Evolutionary conservation across 352 stramenopile genomes (phyloP), one percentile per base, ranked within the genome.

Genomic region (Pythium utonaiense): DNA sequence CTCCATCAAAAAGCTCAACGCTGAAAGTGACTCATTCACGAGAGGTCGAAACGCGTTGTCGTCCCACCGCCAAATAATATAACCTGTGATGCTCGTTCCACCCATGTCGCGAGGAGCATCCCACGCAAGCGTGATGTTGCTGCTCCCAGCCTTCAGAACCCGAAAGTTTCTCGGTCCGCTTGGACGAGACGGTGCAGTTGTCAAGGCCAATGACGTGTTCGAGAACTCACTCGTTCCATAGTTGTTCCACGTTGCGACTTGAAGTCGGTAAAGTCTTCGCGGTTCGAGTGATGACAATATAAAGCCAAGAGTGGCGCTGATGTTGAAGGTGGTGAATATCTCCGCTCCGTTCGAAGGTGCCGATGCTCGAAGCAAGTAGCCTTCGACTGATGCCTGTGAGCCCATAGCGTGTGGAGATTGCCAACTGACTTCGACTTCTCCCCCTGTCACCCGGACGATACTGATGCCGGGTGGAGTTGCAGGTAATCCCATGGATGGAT

Each of bases 401-500:
- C 7, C 22, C 36, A 25, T 62, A 4, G 50, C 7, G 17, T 38
- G 54, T 22, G 66, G 22, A 17, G 0, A 12, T 1, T 53, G 34
- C 75, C 75, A 86, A 17, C 44, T n/a, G 41, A 87, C 24, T 49
- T 70, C 62, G 22, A 89, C 64, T 44, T 86, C 75, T 2, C 80
- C 80, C 45, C 80, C 80, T 14, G 72, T 89, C 14, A 42, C 42
- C 24, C 62, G 61, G 1, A 55, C 41, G 30, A 69, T 17, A 1
- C 53, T 9, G 12, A 77, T 14, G n/a, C 41, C 22, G 0, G 36
- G 41, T 3, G 72, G 61, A 28, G 41, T 52, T 3, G 19, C 27
- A 1, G 80, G 75, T 1, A 85, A 44, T 6, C 57, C 44, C 24
- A 61, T 72, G 12, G 50, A 57, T 13, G 69, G 28, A 34, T 70